Evolutionary conservation across 139 green algal genomes (phyloP).

Genomic region (Chlorella vulgaris): DNA sequence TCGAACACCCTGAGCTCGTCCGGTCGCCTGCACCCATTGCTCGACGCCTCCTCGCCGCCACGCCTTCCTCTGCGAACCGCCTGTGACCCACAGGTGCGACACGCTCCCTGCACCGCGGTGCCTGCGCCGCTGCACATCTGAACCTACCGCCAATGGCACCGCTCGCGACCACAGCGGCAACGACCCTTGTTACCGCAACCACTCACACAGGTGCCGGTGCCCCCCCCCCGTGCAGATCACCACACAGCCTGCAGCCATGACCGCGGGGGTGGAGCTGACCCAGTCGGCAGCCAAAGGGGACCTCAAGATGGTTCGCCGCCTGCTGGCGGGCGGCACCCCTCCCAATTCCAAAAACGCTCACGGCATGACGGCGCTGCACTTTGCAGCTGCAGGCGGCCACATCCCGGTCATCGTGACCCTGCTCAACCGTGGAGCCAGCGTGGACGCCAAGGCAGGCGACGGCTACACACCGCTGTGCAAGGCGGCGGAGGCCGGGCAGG

Average conservation of each 20-base stretch:
- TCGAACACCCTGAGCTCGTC: too few species aligned
- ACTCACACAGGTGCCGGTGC: too few species aligned
- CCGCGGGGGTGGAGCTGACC: neutral
- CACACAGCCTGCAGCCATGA: neutral
- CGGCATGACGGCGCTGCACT: constrained; percentile 17
- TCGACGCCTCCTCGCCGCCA: too few species aligned
- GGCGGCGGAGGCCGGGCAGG: constrained; percentile 1
- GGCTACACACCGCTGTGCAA: constrained; percentile 15
- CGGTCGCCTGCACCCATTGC: too few species aligned
- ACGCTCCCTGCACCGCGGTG: too few species aligned
- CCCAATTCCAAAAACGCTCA: constrained; percentile 1
- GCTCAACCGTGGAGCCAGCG: neutral
- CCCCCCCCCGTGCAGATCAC: neutral
- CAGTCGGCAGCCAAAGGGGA: constrained; percentile 13
- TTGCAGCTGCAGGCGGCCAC: constrained; percentile 3
- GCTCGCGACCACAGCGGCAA: neutral
- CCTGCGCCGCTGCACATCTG: too few species aligned
- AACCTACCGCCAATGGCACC: neutral
- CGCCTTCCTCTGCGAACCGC: too few species aligned
- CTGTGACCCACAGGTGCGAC: too few species aligned
- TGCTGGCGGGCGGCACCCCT: neutral
- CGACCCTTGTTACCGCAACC: too few species aligned
- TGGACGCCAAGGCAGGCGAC: constrained; percentile 3
- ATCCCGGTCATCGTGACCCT: neutral
- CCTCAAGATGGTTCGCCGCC: neutral